A percentile compares a stretch with the other conserved stretches of the same genome.
Evolutionary conservation across 306 rosid genomes (phyloP).

Genomic region (Malus orientalis): DNA sequence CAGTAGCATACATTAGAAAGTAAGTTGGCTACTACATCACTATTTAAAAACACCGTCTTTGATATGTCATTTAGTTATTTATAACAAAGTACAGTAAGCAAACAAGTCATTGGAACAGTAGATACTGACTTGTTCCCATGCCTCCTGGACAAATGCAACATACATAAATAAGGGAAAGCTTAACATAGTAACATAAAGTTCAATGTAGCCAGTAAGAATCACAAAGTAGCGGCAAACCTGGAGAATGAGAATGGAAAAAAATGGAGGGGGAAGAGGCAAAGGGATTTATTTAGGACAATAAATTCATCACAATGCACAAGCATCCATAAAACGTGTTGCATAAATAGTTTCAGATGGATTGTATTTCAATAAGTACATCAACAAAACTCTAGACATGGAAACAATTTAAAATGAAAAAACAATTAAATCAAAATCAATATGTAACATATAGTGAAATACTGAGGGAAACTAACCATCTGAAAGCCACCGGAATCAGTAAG

Average conservation of each 20-base stretch:
- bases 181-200: background rate
- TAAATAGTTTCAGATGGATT: background rate
- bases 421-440: background rate
- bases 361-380: background rate
- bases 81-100: background rate
- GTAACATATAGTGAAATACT: background rate
- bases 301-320: background rate
- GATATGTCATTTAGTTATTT: background rate
- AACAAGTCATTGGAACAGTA: background rate
- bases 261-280: background rate
- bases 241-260: background rate
- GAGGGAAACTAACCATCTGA: constrained; percentile 62
- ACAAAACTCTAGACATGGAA: background rate
- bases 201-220: background rate
- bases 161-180: background rate
- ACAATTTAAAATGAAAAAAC: background rate
- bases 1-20: background rate
- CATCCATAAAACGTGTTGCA: background rate
- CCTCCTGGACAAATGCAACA: background rate
- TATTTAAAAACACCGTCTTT: background rate
- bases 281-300: background rate
- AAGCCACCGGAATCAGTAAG: constrained; percentile 98
- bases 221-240: background rate
- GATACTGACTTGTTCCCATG: background rate
- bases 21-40: background rate